Conservation (phyloP, 1,284 basidiomycete species). For the Thelephora terrestris region DNA sequence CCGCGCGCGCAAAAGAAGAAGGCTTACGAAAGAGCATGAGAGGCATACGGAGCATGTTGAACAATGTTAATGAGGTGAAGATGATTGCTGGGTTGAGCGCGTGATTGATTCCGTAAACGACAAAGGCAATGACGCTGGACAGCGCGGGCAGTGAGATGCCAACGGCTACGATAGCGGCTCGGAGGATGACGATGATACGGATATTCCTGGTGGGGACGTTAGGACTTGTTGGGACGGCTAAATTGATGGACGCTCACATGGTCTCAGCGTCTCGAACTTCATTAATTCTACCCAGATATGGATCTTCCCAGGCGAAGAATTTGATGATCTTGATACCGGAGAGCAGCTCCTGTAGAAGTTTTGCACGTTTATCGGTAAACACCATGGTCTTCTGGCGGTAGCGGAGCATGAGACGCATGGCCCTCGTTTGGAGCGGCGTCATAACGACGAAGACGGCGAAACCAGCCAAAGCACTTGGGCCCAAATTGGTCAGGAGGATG, state of each 20-base stretch:
- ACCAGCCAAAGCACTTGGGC: conserved; percentile 75
- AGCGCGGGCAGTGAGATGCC: conserved; percentile 69
- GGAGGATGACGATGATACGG: conserved; percentile 63
- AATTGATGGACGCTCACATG: conserved; percentile 26
- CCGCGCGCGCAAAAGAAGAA: not conserved
- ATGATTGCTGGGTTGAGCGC: conserved; percentile 58
- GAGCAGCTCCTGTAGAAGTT: conserved; percentile 75
- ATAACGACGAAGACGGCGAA: conserved; percentile 71
- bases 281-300: conserved; percentile 64
- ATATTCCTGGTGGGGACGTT: conserved; percentile 40
- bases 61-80: conserved; percentile 78
- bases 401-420: conserved; percentile 70
- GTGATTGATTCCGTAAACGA: conserved; percentile 72
- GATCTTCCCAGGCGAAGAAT: conserved; percentile 74
- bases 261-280: conserved; percentile 71
- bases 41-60: conserved; percentile 67
- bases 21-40: conserved; percentile 64
- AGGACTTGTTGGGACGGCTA: not conserved
- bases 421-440: conserved; percentile 54
- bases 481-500: conserved; percentile 62
- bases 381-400: conserved; percentile 72
- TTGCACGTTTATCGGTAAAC: conserved; percentile 87
- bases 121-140: conserved; percentile 79
- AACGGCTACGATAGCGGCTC: conserved; percentile 59
- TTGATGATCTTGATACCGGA: conserved; percentile 88